Conservation (phyloP, 495 filamentous ascomycete genomes). For the Xylaria intraflava region DNA sequence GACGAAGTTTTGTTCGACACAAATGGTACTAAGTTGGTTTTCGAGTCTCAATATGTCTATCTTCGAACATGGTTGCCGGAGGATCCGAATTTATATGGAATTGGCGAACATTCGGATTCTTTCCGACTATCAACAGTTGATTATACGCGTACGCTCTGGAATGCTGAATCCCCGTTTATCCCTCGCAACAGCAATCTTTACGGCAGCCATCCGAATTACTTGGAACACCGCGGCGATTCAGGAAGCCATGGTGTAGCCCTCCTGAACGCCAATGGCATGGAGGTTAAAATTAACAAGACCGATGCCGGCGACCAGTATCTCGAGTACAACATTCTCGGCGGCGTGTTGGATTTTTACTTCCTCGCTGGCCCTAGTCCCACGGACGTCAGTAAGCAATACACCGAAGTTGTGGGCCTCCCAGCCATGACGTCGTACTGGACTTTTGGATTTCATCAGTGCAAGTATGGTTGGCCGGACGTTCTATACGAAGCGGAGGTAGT, state of each 20-base stretch:
- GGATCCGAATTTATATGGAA: slow-evolving; percentile 66
- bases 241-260: slow-evolving; percentile 80
- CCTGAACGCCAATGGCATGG: slow-evolving; percentile 78
- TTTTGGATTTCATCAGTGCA: slow-evolving; percentile 76
- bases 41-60: slow-evolving; percentile 70
- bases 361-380: slow-evolving; percentile 64
- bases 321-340: slow-evolving; percentile 77
- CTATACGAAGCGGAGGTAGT: slow-evolving; percentile 64
- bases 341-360: slow-evolving; percentile 80
- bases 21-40: slow-evolving; percentile 58
- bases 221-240: slow-evolving; percentile 58
- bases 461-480: slow-evolving; percentile 72
- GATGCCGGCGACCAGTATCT: slow-evolving; percentile 60
- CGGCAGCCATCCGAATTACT: slow-evolving; percentile 76
- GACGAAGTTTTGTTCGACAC: slow-evolving; percentile 72
- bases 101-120: slow-evolving; percentile 72
- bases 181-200: slow-evolving; percentile 59
- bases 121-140: slow-evolving; percentile 62
- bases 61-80: slow-evolving; percentile 62
- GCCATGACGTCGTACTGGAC: slow-evolving; percentile 86
- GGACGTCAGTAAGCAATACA: slow-evolving; percentile 67
- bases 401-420: slow-evolving; percentile 59
- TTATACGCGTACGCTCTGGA: slow-evolving; percentile 76
- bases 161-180: slow-evolving; percentile 58
- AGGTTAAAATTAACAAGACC: slow-evolving; percentile 68